Evolutionary conservation across 2,329 filamentous ascomycete species (phyloP), one percentile per base, ranked within the genome.

Genomic region (Achaetomium macrosporum): DNA sequence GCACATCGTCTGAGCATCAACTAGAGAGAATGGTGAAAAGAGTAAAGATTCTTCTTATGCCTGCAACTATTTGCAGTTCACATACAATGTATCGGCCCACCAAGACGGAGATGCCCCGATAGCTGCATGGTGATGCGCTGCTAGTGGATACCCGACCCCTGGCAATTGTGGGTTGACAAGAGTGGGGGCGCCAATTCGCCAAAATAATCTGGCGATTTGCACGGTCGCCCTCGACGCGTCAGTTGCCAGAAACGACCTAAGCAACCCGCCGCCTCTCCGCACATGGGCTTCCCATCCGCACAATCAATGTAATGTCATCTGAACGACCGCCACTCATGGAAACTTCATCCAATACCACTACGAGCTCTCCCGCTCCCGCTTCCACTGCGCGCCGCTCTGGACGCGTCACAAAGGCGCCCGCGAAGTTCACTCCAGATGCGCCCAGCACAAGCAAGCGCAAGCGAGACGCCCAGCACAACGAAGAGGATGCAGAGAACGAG

Each of bases 331-430:
- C 74, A 61, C 73, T 76, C 63, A 76, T 77, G 73, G 73, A 77
- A 65, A 76, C 66, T 60, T 74, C 76, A 70, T 77, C 81, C 62
- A 77, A 75, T 64, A 78, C 78, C 71, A 73, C 76, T 67, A 76
- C 73, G 64, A 71, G 73, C 59, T 77, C 78, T 46, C 74, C 77
- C 56, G 75, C 77, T 54, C 63, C 76, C 57, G 69, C 72, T 55
- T 73, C 74, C 64, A 73, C 76, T 70, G 77, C 78, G 75, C 83
- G 84, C 68, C 81, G 82, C 60, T 87, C 84, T 36, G 81, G 82
- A 81, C 82, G 82, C 80, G 82, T 83, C 72, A 76, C 81, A 57
- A 79, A 74, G 64, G 74, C 73, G 35, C 81, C 82, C 42, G 68
- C 76, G 64, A 84, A 84, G 66, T 85, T 82, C 69, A 73, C 73